Evolutionary conservation across 2,329 filamentous ascomycete species (phyloP).

Genomic region (Samsoniella hepiali): DNA sequence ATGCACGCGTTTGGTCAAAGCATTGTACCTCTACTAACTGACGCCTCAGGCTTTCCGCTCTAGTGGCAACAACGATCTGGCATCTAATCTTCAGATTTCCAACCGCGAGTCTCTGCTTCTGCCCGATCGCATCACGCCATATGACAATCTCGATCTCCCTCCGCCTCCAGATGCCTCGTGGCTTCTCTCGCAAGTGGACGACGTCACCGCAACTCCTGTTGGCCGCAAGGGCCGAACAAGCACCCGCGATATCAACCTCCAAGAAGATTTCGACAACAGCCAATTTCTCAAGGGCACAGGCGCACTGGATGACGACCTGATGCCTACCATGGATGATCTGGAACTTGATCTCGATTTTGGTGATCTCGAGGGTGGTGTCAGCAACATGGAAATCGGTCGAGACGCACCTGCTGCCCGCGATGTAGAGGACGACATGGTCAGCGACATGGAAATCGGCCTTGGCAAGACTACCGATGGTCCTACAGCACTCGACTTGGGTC

Average conservation of each 20-base stretch:
- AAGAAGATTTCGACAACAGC: constrained; percentile 69
- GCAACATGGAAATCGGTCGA: constrained; percentile 80
- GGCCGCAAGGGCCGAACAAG: constrained; percentile 56
- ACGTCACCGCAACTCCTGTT: constrained; percentile 50
- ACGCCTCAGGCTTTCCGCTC: constrained; percentile 78
- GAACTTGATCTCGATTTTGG: constrained; percentile 68
- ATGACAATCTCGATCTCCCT: constrained; percentile 72
- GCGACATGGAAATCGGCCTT: constrained; percentile 58
- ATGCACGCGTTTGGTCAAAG: not conserved
- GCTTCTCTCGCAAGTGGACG: constrained; percentile 72
- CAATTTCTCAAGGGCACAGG: constrained; percentile 73
- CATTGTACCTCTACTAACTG: constrained; percentile 30
- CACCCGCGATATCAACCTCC: constrained; percentile 64
- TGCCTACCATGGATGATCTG: constrained; percentile 61
- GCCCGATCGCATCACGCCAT: constrained; percentile 88
- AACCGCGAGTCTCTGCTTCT: constrained; percentile 85
- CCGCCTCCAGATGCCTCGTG: constrained; percentile 87
- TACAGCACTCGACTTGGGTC: constrained; percentile 51
- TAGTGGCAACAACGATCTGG: constrained; percentile 90
- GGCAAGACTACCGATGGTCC: constrained; percentile 57
- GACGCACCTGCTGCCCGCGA: constrained; percentile 68
- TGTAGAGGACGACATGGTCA: constrained; percentile 67
- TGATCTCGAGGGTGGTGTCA: constrained; percentile 65
- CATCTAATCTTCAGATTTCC: constrained; percentile 74
- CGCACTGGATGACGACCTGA: constrained; percentile 54